Evolutionary conservation across 306 rosid species (phyloP).

Genomic region (Quercus robur): DNA sequence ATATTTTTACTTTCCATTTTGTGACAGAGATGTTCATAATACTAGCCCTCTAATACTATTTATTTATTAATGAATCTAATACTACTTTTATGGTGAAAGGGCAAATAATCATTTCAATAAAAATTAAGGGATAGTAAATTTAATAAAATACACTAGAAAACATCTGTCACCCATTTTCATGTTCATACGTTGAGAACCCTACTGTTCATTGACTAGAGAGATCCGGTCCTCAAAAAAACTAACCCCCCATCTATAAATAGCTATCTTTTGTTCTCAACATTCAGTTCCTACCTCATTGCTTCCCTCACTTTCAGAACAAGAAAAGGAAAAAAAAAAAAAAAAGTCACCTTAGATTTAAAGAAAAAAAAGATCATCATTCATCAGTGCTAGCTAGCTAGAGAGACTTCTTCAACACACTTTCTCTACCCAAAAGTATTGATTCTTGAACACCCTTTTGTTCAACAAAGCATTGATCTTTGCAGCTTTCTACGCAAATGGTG

Average conservation of each 20-base stretch:
- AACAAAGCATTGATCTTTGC: constrained; percentile 1
- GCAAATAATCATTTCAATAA: constrained; percentile 18
- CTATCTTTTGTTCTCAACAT: constrained; percentile 13
- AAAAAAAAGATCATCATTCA: not conserved
- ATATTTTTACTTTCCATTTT: not conserved
- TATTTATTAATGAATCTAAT: too few relatives aligned
- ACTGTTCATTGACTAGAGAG: constrained; percentile 35
- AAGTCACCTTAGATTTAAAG: not conserved
- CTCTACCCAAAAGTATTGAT: not conserved
- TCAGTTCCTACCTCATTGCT: constrained; percentile 33
- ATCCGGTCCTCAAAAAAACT: constrained; percentile 29
- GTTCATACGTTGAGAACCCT: constrained; percentile 6
- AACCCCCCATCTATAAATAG: constrained; percentile 63
- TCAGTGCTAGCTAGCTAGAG: not conserved
- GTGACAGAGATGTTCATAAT: not conserved
- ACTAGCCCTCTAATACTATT: not conserved
- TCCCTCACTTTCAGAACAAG: constrained; percentile 29
- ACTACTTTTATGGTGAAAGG: constrained; percentile 8
- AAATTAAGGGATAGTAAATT: not conserved
- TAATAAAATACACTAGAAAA: constrained; percentile 24
- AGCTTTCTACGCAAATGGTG: constrained; percentile 47
- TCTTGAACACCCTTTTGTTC: constrained; percentile 3
- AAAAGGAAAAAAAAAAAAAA: not conserved
- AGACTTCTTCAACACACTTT: constrained; percentile 24
- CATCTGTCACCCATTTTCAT: constrained; percentile 55